phyloP scores from a whole-genome alignment of 2,329 filamentous ascomycete genomes.

The Pseudogymnoascus pannorum region DNA sequence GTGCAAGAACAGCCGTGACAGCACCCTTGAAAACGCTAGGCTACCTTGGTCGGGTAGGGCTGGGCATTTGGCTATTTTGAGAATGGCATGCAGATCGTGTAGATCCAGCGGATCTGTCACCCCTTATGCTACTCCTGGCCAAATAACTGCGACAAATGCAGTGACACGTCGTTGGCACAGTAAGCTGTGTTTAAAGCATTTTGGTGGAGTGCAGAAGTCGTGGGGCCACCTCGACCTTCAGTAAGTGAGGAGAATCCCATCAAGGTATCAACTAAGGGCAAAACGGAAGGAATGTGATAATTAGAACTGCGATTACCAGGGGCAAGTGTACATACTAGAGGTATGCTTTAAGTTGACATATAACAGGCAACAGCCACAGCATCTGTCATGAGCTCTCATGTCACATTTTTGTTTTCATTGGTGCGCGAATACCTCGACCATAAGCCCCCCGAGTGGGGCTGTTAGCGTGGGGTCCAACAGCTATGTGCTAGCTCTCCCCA shows the following conservation, averaged over 20 bases:
- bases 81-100: not conserved
- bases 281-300: not conserved
- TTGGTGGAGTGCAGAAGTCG: not conserved
- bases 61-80: not conserved
- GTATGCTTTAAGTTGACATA: not conserved
- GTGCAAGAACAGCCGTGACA: no score
- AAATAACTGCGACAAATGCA: not conserved
- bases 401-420: not conserved
- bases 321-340: not conserved
- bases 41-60: not conserved
- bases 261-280: not conserved
- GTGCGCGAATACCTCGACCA: not conserved
- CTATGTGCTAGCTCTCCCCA: not conserved
- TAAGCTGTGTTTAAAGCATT: not conserved
- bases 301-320: not conserved
- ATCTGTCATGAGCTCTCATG: not conserved
- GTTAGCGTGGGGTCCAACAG: not conserved
- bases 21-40: not conserved
- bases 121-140: not conserved
- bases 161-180: not conserved
- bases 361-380: not conserved
- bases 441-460: not conserved
- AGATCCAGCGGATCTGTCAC: not conserved
- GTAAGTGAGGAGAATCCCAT: not conserved
- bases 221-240: not conserved